Evolutionary conservation across 306 rosid genomes (phyloP).

Genomic region (Cotoneaster glaucophyllus): DNA sequence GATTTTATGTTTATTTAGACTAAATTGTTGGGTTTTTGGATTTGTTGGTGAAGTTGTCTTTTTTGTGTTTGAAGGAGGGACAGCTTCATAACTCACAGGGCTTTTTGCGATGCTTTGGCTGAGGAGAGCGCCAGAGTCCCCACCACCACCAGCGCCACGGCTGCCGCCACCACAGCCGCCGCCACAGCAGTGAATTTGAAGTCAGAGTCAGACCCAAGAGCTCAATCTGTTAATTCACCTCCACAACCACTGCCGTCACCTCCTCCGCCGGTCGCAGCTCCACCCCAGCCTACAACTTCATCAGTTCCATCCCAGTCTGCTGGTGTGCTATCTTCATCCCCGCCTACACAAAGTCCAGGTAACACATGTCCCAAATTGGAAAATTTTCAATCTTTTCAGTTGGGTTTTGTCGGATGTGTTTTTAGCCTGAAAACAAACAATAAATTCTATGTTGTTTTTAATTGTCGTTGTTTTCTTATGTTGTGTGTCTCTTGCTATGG

Average conservation of each 20-base stretch:
- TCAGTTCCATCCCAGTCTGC: constrained; percentile 37
- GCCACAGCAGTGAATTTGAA: constrained; percentile 19
- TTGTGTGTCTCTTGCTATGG: constrained; percentile 8
- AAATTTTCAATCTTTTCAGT: constrained; percentile 15
- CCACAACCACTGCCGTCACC: constrained; percentile 6
- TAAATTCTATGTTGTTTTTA: constrained; percentile 2
- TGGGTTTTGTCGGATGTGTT: constrained; percentile 37
- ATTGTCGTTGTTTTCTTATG: neutral
- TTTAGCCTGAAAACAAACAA: constrained; percentile 13
- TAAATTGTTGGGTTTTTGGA: neutral
- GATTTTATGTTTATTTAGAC: neutral
- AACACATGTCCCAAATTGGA: constrained; percentile 15
- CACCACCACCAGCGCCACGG: constrained; percentile 8
- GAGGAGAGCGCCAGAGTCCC: constrained; percentile 63
- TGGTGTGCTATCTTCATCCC: constrained; percentile 25
- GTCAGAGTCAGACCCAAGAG: constrained; percentile 36
- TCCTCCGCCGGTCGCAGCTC: neutral
- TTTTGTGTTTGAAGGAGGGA: constrained; percentile 61
- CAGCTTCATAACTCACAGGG: constrained; percentile 88
- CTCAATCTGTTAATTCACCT: constrained; percentile 20
- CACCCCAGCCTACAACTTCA: constrained; percentile 8
- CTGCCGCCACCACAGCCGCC: neutral
- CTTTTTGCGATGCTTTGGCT: constrained; percentile 89
- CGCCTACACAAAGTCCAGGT: constrained; percentile 59
- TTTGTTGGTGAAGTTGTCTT: constrained; percentile 15